A percentile compares a stretch with the other conserved stretches of the same genome.
Evolutionary conservation across 306 rosid genomes (phyloP).

Genomic region (Quercus dentata): DNA sequence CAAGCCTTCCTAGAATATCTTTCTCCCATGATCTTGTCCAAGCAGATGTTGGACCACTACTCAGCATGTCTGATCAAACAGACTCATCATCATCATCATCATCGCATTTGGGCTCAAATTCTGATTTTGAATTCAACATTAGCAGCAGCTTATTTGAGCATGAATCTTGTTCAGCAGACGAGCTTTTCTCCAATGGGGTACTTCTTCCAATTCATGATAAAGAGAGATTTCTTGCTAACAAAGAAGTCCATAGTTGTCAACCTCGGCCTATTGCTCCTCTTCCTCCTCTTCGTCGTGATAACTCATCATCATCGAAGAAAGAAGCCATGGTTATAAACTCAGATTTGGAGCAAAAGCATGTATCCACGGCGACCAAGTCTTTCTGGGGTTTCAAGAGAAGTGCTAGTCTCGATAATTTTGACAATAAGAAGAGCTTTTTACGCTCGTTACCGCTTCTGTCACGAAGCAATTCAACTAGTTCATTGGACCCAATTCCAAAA

Average conservation of each 20-base stretch:
- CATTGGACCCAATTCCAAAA: conserved; percentile 47
- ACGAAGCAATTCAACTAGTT: conserved; percentile 79
- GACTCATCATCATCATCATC: conserved; percentile 21
- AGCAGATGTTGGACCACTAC: conserved; percentile 17
- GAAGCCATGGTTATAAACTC: conserved; percentile 24
- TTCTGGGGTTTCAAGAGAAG: conserved; percentile 95
- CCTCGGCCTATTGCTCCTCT: conserved; percentile 16
- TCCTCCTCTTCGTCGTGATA: conserved; percentile 49
- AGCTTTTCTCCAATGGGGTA: conserved; percentile 77
- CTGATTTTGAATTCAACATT: conserved; percentile 75
- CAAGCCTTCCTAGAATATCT: conserved; percentile 67
- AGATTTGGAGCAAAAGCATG: conserved; percentile 36
- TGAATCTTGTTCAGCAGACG: conserved; percentile 75
- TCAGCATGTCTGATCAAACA: conserved; percentile 20
- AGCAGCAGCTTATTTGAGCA: conserved; percentile 25
- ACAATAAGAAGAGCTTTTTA: conserved; percentile 42
- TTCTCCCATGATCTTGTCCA: conserved; percentile 55
- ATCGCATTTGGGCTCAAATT: conserved; percentile 46
- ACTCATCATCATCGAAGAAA: conserved; percentile 43
- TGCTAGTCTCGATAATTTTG: conserved; percentile 61
- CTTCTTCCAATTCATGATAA: conserved; percentile 64
- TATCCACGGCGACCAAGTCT: conserved; percentile 38
- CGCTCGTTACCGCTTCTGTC: conserved; percentile 56
- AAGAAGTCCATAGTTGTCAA: conserved; percentile 15
- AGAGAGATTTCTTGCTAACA: conserved; percentile 20